Evolutionary conservation across 2,329 filamentous ascomycete species (phyloP).

Genomic region (Calonectria montana): DNA sequence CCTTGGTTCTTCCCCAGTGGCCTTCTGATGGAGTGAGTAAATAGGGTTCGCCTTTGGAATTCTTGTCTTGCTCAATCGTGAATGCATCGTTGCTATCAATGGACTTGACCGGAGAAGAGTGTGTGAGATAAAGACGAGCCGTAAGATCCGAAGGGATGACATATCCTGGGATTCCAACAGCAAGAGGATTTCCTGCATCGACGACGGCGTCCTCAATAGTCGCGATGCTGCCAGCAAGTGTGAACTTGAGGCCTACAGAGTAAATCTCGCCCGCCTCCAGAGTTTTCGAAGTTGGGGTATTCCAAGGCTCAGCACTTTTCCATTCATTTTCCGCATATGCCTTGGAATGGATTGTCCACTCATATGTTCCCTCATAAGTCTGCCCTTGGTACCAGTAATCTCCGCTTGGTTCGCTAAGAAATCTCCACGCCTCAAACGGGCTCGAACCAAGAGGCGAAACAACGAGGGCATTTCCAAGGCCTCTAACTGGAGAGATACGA

Average conservation of each 20-base stretch:
- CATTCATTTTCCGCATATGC: constrained; percentile 69
- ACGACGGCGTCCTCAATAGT: constrained; percentile 59
- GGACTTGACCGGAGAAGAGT: background rate
- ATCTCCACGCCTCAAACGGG: constrained; percentile 67
- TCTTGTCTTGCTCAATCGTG: constrained; percentile 38
- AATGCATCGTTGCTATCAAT: constrained; percentile 56
- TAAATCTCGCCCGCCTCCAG: constrained; percentile 57
- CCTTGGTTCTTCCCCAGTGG: constrained; percentile 61
- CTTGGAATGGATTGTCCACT: constrained; percentile 66
- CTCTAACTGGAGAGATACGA: constrained; percentile 62
- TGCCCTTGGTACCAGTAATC: constrained; percentile 61
- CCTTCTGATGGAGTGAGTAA: constrained; percentile 54
- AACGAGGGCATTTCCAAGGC: constrained; percentile 64
- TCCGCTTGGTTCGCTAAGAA: constrained; percentile 58
- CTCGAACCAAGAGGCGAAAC: constrained; percentile 63
- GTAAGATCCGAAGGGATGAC: background rate
- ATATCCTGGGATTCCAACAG: constrained; percentile 3
- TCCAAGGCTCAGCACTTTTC: constrained; percentile 64
- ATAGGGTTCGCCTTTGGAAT: constrained; percentile 47
- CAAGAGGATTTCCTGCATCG: constrained; percentile 34
- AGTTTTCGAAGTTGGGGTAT: constrained; percentile 59
- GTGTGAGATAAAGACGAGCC: background rate
- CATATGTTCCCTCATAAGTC: constrained; percentile 70
- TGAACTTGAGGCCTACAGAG: constrained; percentile 63
- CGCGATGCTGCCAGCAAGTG: constrained; percentile 55